These are phyloP conservation scores for Groenewaldozyma tartarivorans DNA, from an alignment of 805 yeast species.

Conservation along the genomic window DNA sequence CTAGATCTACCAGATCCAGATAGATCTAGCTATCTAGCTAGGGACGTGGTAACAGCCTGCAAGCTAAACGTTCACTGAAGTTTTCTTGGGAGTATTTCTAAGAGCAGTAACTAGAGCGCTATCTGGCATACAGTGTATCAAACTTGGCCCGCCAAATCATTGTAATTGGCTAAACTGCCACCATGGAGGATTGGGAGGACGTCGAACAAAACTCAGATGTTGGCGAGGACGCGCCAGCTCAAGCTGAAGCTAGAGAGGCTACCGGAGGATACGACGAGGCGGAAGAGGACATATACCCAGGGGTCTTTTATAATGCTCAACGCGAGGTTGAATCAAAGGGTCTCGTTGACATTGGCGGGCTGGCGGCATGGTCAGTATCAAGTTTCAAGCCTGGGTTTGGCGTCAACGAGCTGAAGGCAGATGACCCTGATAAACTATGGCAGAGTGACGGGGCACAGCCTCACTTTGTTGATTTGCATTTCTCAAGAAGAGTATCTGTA, in stretches of 20 bases:
- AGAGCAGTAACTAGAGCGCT: no score
- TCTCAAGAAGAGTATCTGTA: slow-evolving; percentile 64
- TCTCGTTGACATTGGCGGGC: slow-evolving; percentile 63
- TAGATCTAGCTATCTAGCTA: no score
- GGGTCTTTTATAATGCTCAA: background rate
- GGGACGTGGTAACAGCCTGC: no score
- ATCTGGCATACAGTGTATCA: no score
- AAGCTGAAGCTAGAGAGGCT: background rate
- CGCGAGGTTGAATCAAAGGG: slow-evolving; percentile 46
- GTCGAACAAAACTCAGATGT: slow-evolving; percentile 1
- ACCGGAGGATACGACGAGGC: slow-evolving; percentile 2
- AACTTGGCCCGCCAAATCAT: no score
- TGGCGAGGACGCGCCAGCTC: background rate
- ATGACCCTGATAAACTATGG: slow-evolving; percentile 72
- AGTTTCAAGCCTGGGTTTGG: slow-evolving; percentile 68
- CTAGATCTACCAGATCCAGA: no score
- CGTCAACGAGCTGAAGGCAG: slow-evolving; percentile 56
- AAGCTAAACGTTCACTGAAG: no score
- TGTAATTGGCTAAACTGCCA: no score
- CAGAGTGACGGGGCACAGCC: slow-evolving; percentile 93
- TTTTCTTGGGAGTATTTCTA: no score
- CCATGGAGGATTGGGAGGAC: slow-evolving; percentile 11
- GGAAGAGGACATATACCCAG: background rate
- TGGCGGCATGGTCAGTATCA: slow-evolving; percentile 80
- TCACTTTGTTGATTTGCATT: slow-evolving; percentile 69